Percentiles rank a stretch among this genome's conserved stretches.
Evolutionary conservation across 805 yeast species (phyloP).

Genomic region (Ogataea nonfermentans): DNA sequence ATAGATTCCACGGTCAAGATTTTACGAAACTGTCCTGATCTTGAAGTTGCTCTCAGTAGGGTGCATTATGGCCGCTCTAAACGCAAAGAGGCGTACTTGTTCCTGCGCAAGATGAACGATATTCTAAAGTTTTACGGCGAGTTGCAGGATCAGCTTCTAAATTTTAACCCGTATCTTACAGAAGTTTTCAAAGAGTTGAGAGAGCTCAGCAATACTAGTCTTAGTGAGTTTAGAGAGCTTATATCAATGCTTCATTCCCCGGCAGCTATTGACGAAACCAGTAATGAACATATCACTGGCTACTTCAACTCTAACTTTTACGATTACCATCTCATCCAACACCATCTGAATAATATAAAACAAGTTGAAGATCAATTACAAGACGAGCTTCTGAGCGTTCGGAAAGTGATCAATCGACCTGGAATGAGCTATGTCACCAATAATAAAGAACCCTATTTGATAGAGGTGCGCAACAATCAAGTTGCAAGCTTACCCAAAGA

Average conservation of each 20-base stretch:
- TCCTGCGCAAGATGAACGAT: conserved; percentile 46
- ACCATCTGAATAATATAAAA: conserved; percentile 41
- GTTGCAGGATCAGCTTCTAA: conserved; percentile 15
- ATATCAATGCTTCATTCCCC: conserved; percentile 51
- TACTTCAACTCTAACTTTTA: conserved; percentile 47
- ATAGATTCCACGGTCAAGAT: conserved; percentile 31
- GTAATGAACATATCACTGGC: conserved; percentile 32
- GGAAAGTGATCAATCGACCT: conserved; percentile 51
- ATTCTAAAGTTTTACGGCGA: conserved; percentile 33
- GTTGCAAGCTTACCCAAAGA: conserved; percentile 59
- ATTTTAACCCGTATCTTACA: conserved; percentile 22
- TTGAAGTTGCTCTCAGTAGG: conserved; percentile 55
- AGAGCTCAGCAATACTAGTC: conserved; percentile 11
- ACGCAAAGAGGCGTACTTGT: conserved; percentile 57
- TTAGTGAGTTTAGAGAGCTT: conserved; percentile 33
- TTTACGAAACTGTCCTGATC: conserved; percentile 44
- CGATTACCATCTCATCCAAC: conserved; percentile 35
- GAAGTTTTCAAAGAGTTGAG: conserved; percentile 22
- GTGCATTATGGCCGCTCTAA: conserved; percentile 58
- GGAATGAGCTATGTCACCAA: conserved; percentile 53
- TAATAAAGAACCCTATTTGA: conserved; percentile 65
- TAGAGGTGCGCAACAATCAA: conserved; percentile 68
- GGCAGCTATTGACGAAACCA: conserved; percentile 51
- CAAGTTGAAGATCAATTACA: conserved; percentile 48
- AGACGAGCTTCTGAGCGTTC: conserved; percentile 49